Base-by-base conservation (phyloP, 1,284 basidiomycete genomes). In the Naganishia cerealis region DNA sequence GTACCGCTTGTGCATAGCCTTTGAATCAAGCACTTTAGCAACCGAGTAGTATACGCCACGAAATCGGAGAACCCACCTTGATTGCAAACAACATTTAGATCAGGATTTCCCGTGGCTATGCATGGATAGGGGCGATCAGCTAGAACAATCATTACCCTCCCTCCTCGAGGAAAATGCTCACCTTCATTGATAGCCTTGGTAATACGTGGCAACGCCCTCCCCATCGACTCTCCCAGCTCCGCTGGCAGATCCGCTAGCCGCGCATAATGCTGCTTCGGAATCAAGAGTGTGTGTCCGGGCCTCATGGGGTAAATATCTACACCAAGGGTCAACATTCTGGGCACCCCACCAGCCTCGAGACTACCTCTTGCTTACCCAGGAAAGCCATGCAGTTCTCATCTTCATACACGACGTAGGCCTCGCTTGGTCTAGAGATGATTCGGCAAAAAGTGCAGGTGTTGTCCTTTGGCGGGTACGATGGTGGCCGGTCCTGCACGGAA, bases 221-320 rank as follows among this genome's bases (percentile, higher is more conserved):
- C 70, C 61, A 71, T 65, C 12, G 65, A 61, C 16, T 57, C 61
- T 29, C 68, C 68, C 26, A 67, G 42, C 18, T 54, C 56, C 9
- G 55, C 33, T 4, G 68, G 66, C 18, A 71, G 39, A 36, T 71
- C 70, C 2, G 70, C 62, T n/a, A 71, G 39, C 40, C 65, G 57
- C 12, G 66, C 58, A 21, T 58, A 65, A 63, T 71, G 70, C 29
- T 55, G 38, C 42, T 71, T 71, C 21, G 70, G 70, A 16, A 71
- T 62, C 24, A 71, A 53, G 26, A 71, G 66, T 1, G 68, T 67
- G 43, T 71, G 70, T 9, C 68, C 70, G 8, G 59, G 48, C 29
- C 70, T 55, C 43, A 71, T 48, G 9, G 70, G 70, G 33, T 67
- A 69, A 39, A 71, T 71, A 38, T 71, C 70, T 71, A 26, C 8